These are phyloP conservation scores for Aureobasidium sp. DNA, from an alignment of 2,329 filamentous ascomycete genomes.

Conservation along the genomic window DNA sequence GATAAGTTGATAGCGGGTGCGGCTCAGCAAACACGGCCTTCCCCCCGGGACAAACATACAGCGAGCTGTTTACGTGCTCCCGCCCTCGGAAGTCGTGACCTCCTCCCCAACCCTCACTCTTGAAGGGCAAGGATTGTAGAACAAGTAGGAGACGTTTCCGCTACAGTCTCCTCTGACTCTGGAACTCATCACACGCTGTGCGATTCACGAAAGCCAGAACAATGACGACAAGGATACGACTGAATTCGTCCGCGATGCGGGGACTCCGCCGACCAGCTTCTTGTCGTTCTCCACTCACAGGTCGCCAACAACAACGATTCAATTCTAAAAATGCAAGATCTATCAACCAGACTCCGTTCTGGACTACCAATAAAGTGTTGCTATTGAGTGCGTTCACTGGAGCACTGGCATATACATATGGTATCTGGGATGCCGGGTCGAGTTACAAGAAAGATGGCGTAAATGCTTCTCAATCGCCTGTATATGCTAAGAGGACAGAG, in stretches of 20 bases:
- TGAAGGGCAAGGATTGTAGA: background rate
- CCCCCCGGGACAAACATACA: background rate
- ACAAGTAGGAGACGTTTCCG: background rate
- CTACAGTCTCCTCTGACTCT: background rate
- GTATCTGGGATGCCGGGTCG: conserved; percentile 33
- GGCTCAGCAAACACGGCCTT: background rate
- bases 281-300: background rate
- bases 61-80: conserved; percentile 3
- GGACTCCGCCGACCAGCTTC: background rate
- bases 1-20: too few relatives aligned
- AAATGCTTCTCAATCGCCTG: conserved; percentile 25
- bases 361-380: conserved; percentile 43
- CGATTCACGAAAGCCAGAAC: background rate
- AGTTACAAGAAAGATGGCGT: background rate
- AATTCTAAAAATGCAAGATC: background rate
- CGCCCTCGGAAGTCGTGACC: conserved; percentile 2
- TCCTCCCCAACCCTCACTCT: background rate
- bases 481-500: conserved; percentile 44
- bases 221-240: background rate
- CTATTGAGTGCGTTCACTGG: conserved; percentile 45
- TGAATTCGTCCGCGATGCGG: background rate
- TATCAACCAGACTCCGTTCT: conserved; percentile 27
- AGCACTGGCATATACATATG: conserved; percentile 46
- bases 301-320: conserved; percentile 4
- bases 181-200: background rate